Evolutionary conservation across 179 eudicot species (phyloP), one percentile per base, ranked within the genome.

Genomic region (Nepenthes alata): DNA sequence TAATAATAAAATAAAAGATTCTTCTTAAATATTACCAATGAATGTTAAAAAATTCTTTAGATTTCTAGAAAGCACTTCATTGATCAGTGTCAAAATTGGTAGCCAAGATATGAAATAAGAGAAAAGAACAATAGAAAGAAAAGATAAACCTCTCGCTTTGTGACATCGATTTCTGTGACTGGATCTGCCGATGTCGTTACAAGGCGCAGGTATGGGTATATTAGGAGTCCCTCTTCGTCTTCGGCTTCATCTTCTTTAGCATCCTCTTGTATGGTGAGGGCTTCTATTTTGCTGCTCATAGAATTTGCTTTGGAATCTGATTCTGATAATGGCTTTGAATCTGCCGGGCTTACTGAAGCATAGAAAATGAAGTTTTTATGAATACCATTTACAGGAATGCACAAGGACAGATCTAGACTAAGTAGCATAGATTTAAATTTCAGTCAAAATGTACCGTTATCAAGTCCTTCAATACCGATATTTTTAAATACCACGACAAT

Each of bases 71-170:
- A 25, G 25, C 25, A 25, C 25, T 25, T 25, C 25, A 25, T 25
- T 25, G 25, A 25, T 25, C 25, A 25, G 25, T 25, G 25, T 25
- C 25, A 25, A 25, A 25, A 25, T 25, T 25, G 25, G 25, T 25
- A 25, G 45, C 45, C 5, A 41, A 41, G 45, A 41, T 5, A 62
- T 35, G 35, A 8, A 37, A 37, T 7, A 16, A 12, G 61, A 37
- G 47, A 58, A 9, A 7, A 25, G 45, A 55, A 34, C 12, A 53
- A 49, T 55, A 25, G 12, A 37, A 45, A 41, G 47, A 54, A 7
- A 47, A 51, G 52, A 64, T 53, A 53, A 45, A 93, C 98, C 99
- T 94, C 99, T 62, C 99, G 80, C 77, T 82, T 90, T 59, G 99
- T 85, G 58, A 85, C 70, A 73, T 94, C 99, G 64, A 94, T 82